Evolutionary conservation across 208 protist species (phyloP), one percentile per base, ranked within the genome.

Genomic region (Strigomonas culicis): DNA sequence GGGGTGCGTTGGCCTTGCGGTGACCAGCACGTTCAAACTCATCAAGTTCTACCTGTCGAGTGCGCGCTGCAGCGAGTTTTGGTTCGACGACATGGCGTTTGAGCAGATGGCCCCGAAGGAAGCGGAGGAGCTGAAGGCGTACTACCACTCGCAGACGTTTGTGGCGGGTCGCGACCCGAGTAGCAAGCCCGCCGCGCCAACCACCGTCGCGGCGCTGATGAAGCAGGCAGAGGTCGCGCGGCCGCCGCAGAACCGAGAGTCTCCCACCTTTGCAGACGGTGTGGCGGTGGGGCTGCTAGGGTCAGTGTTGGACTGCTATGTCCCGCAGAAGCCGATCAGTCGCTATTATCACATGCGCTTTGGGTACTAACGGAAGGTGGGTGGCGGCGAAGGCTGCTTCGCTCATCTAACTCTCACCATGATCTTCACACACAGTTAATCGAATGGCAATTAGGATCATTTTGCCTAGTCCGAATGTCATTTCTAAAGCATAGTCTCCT

Each of bases 301-400:
- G 21, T 90, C 89, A 17, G 66, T 95, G 43, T 77, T 95, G 74
- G 89, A 95, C 61, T 92, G 89, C 66, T 91, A 89, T 59, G 49
- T 92, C 0, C 89, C 89, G 0, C 75, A 79, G 53, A 90, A 88
- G 50, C 73, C 89, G 1, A 52, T 88, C n/a, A 63, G 77, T 13
- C 49, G 39, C 24, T 95, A 95, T 66, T 85, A 90, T 51, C 63
- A 78, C 63, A 91, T 92, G 89, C 79, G 71, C 44, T 77, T 49
- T 19, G 88, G 88, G 2, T 58, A 59, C 59, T 47, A 52, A 19
- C 11, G 10, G 13, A n/a, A n/a, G n/a, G n/a, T n/a, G n/a, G n/a
- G n/a, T n/a, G n/a, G n/a, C n/a, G n/a, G n/a, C n/a, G n/a, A n/a
- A n/a, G n/a, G n/a, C n/a, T n/a, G n/a, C n/a, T n/a, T n/a, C n/a